Conservation (phyloP, 225 moss, liverwort and hornwort genomes). For the Pseudisothecium myosuroides region DNA sequence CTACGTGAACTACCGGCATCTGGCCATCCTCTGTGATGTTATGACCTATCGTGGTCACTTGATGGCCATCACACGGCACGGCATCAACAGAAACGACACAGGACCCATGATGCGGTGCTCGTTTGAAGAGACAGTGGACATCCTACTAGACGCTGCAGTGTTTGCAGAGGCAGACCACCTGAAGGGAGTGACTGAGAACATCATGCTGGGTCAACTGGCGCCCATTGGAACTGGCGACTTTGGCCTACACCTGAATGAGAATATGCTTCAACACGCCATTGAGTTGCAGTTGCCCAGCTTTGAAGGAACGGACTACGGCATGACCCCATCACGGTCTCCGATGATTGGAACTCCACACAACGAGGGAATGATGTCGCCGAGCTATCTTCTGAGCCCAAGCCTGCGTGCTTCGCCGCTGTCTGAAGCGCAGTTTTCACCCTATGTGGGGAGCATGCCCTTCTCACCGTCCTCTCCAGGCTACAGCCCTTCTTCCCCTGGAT, state of each 20-base stretch:
- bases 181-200: conserved; percentile 96
- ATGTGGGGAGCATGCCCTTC: conserved; percentile 76
- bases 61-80: conserved; percentile 98
- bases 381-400: conserved; percentile 82
- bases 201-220: conserved; percentile 95
- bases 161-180: conserved; percentile 94
- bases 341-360: conserved; percentile 87
- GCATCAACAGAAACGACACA: conserved; percentile 93
- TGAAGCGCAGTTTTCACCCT: conserved; percentile 90
- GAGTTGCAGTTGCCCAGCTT: conserved; percentile 97
- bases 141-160: conserved; percentile 92
- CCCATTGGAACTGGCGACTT: conserved; percentile 98
- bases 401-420: conserved; percentile 77
- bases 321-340: conserved; percentile 74
- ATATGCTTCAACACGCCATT: conserved; percentile 97
- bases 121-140: conserved; percentile 97
- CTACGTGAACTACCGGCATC: conserved; percentile 95
- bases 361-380: conserved; percentile 97
- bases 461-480: conserved; percentile 87
- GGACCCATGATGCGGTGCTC: conserved; percentile 99
- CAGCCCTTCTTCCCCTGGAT: conserved; percentile 84
- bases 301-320: conserved; percentile 76
- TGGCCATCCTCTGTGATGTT: conserved; percentile 95
- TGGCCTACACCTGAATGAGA: conserved; percentile 83
- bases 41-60: conserved; percentile 99